A percentile compares a stretch with the other conserved stretches of the same genome.
Conservation (phyloP, 805 yeast species). For the Candida broadrunensis region DNA sequence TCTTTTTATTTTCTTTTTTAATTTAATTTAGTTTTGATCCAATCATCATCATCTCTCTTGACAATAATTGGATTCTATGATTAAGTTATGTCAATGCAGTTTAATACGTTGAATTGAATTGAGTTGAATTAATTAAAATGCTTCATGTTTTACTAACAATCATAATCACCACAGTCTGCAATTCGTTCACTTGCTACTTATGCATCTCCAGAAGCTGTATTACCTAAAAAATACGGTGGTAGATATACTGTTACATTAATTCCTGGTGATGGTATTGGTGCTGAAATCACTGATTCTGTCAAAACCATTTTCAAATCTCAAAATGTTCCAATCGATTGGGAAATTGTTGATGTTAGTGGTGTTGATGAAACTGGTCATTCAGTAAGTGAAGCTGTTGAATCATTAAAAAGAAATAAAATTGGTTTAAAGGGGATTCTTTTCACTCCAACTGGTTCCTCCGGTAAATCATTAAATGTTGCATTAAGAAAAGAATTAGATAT, state of each 20-base stretch:
- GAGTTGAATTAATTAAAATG: too few relatives aligned
- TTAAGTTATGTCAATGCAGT: too few relatives aligned
- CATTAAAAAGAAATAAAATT: constrained; percentile 92
- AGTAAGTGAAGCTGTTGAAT: constrained; percentile 81
- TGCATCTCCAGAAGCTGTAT: constrained; percentile 57
- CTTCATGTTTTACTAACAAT: too few relatives aligned
- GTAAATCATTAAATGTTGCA: constrained; percentile 91
- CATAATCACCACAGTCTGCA: too few relatives aligned
- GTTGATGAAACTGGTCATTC: constrained; percentile 51
- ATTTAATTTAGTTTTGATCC: too few relatives aligned
- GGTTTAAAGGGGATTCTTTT: constrained; percentile 95
- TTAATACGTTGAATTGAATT: too few relatives aligned
- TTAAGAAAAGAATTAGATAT: constrained; percentile 94
- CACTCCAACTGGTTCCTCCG: constrained; percentile 77
- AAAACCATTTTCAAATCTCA: constrained; percentile 83
- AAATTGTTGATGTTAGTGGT: constrained; percentile 48
- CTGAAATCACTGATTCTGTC: constrained; percentile 92
- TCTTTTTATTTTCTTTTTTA: too few relatives aligned
- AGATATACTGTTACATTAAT: constrained; percentile 89
- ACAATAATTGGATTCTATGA: too few relatives aligned
- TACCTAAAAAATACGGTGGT: constrained; percentile 94
- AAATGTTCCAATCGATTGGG: constrained; percentile 93
- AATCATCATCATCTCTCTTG: too few relatives aligned
- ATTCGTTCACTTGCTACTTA: constrained; percentile 54
- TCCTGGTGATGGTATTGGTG: constrained; percentile 99